These are phyloP conservation scores for Fagopyrum homotropicum DNA, from an alignment of 148 eudicot species.

Conservation along the genomic window DNA sequence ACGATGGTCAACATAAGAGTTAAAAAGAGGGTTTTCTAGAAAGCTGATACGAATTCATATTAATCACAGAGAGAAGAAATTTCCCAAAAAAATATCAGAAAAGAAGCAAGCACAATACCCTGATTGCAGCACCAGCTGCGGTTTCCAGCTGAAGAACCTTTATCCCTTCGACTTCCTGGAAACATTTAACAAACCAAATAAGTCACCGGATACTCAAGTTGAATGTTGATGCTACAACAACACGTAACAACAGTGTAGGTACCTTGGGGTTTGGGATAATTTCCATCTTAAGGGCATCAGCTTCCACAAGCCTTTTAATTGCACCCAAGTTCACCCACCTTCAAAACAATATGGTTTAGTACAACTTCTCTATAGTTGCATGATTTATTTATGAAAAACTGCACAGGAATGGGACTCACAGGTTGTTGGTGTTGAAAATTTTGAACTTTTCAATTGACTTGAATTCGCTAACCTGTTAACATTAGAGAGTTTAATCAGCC, in stretches of 20 bases:
- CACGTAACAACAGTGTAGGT: conserved; percentile 10
- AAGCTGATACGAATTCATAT: no score
- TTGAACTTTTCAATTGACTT: conserved; percentile 99
- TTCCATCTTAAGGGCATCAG: conserved; percentile 91
- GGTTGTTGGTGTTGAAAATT: conserved; percentile 98
- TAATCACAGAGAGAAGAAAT: no score
- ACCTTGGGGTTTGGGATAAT: conserved; percentile 99
- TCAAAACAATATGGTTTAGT: conserved; percentile 12
- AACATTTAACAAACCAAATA: conserved; percentile 11
- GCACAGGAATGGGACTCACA: conserved; percentile 41
- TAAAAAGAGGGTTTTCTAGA: not conserved
- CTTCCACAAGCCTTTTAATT: conserved; percentile 84
- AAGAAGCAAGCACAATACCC: conserved; percentile 33
- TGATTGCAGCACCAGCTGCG: conserved; percentile 99
- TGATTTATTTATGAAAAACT: not conserved
- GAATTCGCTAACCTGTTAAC: conserved; percentile 76
- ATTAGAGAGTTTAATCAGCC: not conserved
- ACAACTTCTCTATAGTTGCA: not conserved
- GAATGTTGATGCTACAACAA: conserved; percentile 1
- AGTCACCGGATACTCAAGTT: not conserved
- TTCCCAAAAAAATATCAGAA: not conserved
- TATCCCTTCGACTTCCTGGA: conserved; percentile 88
- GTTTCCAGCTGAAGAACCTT: conserved; percentile 99
- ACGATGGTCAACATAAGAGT: not conserved
- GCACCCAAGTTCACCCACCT: conserved; percentile 96